Evolutionary conservation across 225 moss, liverwort and hornwort species (phyloP).

Genomic region (Climacium dendroides): DNA sequence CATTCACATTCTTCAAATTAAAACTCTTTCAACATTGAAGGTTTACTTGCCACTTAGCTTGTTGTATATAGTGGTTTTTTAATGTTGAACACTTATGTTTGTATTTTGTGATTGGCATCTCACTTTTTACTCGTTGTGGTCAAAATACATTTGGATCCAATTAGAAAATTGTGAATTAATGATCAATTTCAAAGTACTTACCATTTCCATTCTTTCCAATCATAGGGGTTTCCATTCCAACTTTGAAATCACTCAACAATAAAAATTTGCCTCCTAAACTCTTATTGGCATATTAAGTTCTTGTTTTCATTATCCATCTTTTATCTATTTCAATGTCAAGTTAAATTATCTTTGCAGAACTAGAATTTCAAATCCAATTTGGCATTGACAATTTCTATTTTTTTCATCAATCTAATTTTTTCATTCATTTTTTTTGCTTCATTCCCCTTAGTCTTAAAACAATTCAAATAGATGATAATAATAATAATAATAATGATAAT

Average conservation of each 20-base stretch:
- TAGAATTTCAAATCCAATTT: neutral
- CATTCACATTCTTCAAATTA: neutral
- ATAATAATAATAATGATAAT: too few species aligned
- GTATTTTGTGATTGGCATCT: neutral
- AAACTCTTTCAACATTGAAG: neutral
- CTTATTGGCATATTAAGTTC: fast-evolving
- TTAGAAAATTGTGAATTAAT: neutral
- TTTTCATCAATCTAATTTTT: neutral
- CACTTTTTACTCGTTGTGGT: neutral
- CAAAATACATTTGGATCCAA: too few species aligned
- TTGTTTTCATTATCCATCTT: neutral
- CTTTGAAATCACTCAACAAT: neutral
- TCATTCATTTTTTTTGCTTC: neutral
- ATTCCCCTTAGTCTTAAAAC: fast-evolving
- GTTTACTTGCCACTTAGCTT: neutral
- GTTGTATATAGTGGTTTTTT: neutral
- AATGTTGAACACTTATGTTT: neutral
- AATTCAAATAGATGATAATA: neutral
- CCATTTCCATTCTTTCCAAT: fast-evolving
- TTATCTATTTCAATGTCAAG: neutral
- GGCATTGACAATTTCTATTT: neutral
- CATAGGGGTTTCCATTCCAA: neutral
- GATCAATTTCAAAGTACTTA: neutral
- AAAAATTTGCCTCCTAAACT: neutral
- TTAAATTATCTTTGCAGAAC: neutral